Evolutionary conservation across 2,329 filamentous ascomycete species (phyloP).

Genomic region (Blastomyces gilchristii): DNA sequence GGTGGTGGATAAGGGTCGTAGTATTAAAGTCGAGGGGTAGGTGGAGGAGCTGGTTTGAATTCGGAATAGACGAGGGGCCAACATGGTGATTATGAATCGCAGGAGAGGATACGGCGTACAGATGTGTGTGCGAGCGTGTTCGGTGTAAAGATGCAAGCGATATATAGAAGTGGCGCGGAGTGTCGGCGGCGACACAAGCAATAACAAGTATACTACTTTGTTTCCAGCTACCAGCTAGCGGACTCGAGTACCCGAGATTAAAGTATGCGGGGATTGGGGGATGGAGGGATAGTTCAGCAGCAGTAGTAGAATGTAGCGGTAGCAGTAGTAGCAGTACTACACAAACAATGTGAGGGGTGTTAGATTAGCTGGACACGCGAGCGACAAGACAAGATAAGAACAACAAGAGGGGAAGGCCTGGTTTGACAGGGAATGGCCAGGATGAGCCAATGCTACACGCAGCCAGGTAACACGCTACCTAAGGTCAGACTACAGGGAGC

Average conservation of each 20-base stretch:
- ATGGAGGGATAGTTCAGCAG: background rate
- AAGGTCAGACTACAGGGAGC: background rate
- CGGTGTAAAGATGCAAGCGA: conserved; percentile 1
- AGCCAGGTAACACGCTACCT: background rate
- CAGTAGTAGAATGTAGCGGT: background rate
- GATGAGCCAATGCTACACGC: background rate
- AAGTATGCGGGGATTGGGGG: background rate
- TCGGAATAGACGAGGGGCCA: conserved; percentile 42
- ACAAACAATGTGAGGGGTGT: background rate
- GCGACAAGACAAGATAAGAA: background rate
- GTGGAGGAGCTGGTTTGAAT: conserved; percentile 29
- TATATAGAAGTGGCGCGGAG: background rate
- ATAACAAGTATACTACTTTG: background rate
- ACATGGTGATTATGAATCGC: conserved; percentile 25
- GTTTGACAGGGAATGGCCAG: background rate
- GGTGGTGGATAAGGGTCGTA: conserved; percentile 50
- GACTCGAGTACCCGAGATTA: background rate
- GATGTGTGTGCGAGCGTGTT: conserved; percentile 7
- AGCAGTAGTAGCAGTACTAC: background rate
- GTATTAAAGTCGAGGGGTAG: conserved; percentile 17
- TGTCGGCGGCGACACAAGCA: background rate
- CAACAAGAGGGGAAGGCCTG: background rate
- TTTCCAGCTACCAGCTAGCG: background rate
- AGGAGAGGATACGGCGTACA: background rate
- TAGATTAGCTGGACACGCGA: background rate